Percentiles rank a stretch among this genome's conserved stretches.
Evolutionary conservation across 495 filamentous ascomycete genomes (phyloP).

Genomic region (Neurospora sublineolata): DNA sequence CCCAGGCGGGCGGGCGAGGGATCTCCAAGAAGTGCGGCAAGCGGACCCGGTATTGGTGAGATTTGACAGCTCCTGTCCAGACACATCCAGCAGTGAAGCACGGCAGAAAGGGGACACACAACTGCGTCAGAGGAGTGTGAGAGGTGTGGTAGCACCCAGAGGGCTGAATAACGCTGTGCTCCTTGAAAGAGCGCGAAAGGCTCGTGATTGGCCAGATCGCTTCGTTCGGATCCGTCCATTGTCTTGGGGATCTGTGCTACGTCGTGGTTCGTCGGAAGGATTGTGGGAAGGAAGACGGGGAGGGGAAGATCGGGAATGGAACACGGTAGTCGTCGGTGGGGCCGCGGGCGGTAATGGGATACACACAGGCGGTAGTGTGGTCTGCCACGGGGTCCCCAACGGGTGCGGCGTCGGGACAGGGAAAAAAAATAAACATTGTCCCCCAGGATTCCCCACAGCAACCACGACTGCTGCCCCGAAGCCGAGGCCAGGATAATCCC

Average conservation of each 20-base stretch:
- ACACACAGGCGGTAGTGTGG: background rate
- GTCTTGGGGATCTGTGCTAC: background rate
- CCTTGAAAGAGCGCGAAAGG: background rate
- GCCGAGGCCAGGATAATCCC: background rate
- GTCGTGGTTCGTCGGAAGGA: background rate
- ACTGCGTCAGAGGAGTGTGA: background rate
- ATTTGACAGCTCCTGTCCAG: background rate
- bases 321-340: conserved; percentile 32
- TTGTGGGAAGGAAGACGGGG: background rate
- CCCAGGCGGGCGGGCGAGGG: background rate
- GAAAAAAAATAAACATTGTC: background rate
- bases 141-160: background rate
- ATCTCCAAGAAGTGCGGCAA: background rate
- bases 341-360: conserved; percentile 18
- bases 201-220: background rate
- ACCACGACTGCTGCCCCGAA: background rate
- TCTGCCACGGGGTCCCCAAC: background rate
- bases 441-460: background rate
- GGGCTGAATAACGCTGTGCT: background rate
- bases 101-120: background rate
- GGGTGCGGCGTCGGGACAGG: background rate
- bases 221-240: background rate
- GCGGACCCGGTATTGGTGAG: background rate
- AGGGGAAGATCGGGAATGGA: conserved; percentile 23
- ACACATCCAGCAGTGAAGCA: background rate